Base-by-base conservation (phyloP, 805 yeast genomes). In the Wickerhamiella lipophila region DNA sequence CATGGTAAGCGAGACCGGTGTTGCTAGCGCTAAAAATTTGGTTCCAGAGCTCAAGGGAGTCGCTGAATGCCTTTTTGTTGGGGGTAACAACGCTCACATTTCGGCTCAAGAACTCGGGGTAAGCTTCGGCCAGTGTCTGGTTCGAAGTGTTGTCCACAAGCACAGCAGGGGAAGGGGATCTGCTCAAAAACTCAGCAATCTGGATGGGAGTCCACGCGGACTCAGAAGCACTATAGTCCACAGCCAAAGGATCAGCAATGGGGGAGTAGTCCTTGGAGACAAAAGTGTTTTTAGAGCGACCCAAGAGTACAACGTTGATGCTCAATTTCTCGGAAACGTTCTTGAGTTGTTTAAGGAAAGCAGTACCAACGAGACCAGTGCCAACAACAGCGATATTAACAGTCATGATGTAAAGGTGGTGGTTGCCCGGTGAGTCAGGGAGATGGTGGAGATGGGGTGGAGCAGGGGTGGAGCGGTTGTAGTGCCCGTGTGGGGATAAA, bases 1-100 rank as follows among this genome's bases (percentile, higher is more conserved):
- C 99, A 63, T 92, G 98, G 73, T 87, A 89, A 41, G 87, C 94
- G 54, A 89, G 72, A 5, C 38, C 38, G 36, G 86, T 88, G 45
- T 79, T 79, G 42, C 74, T 71, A 35, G 69, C 67, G 34, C 71
- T 73, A 30, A 82, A 74, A 49, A 92, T 77, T 46, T 74, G 72
- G 50, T 84, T 75, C 96, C 97, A 92, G 11, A 79, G 68, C 21
- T 69, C 64, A 53, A 83, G 67, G 49, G 77, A 81, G 39, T 87
- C 74, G 8, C 96, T 87, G 62, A 92, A 92, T 0, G 94, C 99
- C 73, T 92, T 92, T 68, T 92, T 92, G 74, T 92, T 92, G 57
- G 99, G 99, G 41, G 99, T 92, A 16, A 97, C 98, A 59, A 92
- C 78, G 41, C 96, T 86, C 55, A 92, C 79, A 34, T 95, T 95